Percentiles rank a stretch among this genome's conserved stretches.
These are phyloP conservation scores for Cladorrhinum sp. DNA, from an alignment of 2,329 filamentous ascomycete genomes.

Conservation along the genomic window DNA sequence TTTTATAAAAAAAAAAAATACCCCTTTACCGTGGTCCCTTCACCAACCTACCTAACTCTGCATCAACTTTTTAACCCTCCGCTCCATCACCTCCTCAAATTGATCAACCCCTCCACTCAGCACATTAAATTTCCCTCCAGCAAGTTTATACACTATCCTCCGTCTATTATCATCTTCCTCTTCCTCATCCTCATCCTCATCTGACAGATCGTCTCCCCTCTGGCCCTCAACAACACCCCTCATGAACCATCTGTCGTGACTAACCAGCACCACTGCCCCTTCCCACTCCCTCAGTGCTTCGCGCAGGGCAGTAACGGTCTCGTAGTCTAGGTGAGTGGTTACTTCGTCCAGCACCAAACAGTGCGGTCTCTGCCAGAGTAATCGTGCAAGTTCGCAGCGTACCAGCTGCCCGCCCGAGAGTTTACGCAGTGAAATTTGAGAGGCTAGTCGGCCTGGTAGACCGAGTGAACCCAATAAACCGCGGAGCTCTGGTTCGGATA, in stretches of 20 bases:
- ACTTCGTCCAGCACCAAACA: conserved; percentile 76
- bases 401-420: conserved; percentile 79
- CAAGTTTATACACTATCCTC: conserved; percentile 59
- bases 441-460: conserved; percentile 65
- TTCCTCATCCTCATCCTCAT: conserved; percentile 30
- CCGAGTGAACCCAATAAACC: conserved; percentile 66
- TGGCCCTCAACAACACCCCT: conserved; percentile 67
- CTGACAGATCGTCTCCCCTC: conserved; percentile 36
- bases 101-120: conserved; percentile 60
- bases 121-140: conserved; percentile 52
- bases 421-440: conserved; percentile 68
- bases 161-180: conserved; percentile 44
- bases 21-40: no score
- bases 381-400: conserved; percentile 59
- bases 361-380: conserved; percentile 69
- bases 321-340: conserved; percentile 80
- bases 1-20: no score
- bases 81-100: conserved; percentile 64
- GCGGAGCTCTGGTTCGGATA: conserved; percentile 66
- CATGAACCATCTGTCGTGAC: conserved; percentile 81
- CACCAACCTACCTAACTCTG: background rate
- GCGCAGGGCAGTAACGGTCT: conserved; percentile 71
- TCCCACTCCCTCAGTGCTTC: conserved; percentile 65
- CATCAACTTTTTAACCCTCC: conserved; percentile 49
- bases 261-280: conserved; percentile 73